Conservation (phyloP, 2,329 filamentous ascomycete genomes). For the Colletotrichum orchidophilum region DNA sequence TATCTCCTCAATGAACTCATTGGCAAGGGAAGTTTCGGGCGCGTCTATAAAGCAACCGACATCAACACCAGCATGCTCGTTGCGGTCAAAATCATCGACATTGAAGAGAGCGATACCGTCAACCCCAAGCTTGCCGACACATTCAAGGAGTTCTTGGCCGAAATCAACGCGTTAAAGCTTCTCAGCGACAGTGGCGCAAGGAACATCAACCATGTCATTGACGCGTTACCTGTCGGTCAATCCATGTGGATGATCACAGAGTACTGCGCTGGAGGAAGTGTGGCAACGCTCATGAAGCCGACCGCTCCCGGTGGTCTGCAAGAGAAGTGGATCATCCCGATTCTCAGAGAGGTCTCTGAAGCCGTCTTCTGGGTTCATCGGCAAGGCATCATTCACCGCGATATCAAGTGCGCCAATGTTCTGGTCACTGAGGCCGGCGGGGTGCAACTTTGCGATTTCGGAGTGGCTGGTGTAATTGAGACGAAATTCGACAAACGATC, state of each 20-base stretch:
- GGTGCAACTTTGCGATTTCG: constrained; percentile 87
- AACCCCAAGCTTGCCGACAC: constrained; percentile 73
- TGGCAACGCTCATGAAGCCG: constrained; percentile 77
- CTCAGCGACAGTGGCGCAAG: constrained; percentile 78
- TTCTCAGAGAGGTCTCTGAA: constrained; percentile 72
- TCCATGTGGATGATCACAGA: constrained; percentile 91
- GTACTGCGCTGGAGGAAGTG: constrained; percentile 85
- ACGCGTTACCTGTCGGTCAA: constrained; percentile 79
- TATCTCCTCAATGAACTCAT: constrained; percentile 79
- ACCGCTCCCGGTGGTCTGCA: constrained; percentile 71
- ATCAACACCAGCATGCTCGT: constrained; percentile 63
- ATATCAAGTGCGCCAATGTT: constrained; percentile 82
- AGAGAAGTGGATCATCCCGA: constrained; percentile 76
- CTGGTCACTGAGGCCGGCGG: constrained; percentile 79
- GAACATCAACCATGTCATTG: constrained; percentile 85
- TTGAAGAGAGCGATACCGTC: constrained; percentile 78
- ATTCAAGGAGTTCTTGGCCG: constrained; percentile 75
- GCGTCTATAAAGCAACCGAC: constrained; percentile 73
- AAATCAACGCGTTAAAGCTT: constrained; percentile 75
- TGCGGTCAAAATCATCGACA: constrained; percentile 85
- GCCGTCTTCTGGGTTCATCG: constrained; percentile 75
- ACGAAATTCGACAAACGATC: constrained; percentile 79
- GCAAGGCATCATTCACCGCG: constrained; percentile 75
- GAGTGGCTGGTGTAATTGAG: constrained; percentile 82
- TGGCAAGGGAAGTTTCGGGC: constrained; percentile 78